Conservation (phyloP, 169 alveolate species). For the Plasmodium falciparum region DNA sequence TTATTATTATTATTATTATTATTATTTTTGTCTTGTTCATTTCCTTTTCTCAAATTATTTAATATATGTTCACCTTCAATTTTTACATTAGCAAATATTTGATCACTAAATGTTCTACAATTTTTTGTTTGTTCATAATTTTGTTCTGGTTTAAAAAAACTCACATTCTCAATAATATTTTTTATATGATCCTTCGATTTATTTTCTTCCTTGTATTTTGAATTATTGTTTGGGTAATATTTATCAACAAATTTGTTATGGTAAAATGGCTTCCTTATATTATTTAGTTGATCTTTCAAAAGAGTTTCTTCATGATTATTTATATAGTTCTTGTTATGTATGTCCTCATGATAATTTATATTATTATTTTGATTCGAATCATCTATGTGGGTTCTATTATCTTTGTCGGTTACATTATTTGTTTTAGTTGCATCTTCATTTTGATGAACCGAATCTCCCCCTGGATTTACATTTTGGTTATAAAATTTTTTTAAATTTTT, state of each 20-base stretch:
- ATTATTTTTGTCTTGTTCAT: neutral
- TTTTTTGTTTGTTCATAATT: slow-evolving; percentile 19
- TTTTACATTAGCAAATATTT: slow-evolving; percentile 64
- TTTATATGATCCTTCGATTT: neutral
- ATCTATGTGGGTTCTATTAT: too few relatives aligned
- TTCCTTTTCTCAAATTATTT: slow-evolving; percentile 4
- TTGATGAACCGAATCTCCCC: neutral
- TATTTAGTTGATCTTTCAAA: too few relatives aligned
- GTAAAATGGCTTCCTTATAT: too few relatives aligned
- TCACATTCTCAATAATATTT: slow-evolving; percentile 18
- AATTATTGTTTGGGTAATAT: neutral
- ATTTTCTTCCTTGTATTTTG: neutral
- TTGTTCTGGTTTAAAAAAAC: slow-evolving; percentile 50
- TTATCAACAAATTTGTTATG: neutral
- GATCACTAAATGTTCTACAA: slow-evolving; percentile 50
- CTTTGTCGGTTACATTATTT: neutral
- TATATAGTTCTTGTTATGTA: too few relatives aligned
- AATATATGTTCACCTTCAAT: slow-evolving; percentile 5
- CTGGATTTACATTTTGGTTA: too few relatives aligned
- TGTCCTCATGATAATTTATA: neutral
- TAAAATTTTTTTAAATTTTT: slow-evolving; percentile 18
- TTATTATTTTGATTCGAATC: neutral
- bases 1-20: neutral
- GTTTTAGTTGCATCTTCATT: neutral
- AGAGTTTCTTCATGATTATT: neutral